Conservation (phyloP, 768 basidiomycete genomes). For the Chiua virens region DNA sequence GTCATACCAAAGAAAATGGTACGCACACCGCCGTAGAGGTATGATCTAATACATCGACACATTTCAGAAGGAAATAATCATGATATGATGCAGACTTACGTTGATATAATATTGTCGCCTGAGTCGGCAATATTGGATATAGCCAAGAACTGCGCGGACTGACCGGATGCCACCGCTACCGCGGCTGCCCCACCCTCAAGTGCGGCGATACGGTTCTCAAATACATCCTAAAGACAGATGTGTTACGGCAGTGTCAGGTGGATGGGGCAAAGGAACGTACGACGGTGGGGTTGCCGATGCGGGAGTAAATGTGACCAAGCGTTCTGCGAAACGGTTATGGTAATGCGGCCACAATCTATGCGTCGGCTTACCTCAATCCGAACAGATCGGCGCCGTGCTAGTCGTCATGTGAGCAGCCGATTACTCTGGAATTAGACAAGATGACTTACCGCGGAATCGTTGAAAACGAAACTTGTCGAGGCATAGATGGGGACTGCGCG, state of each 20-base stretch:
- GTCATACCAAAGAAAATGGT: background rate
- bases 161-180: constrained; percentile 56
- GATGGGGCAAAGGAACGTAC: constrained; percentile 33
- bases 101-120: constrained; percentile 68
- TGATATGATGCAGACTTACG: constrained; percentile 36
- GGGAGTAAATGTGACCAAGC: constrained; percentile 52
- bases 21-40: constrained; percentile 60
- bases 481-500: constrained; percentile 67
- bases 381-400: constrained; percentile 59
- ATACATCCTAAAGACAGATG: constrained; percentile 48
- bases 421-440: background rate
- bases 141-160: constrained; percentile 62
- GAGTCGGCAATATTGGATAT: constrained; percentile 48
- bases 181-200: constrained; percentile 65
- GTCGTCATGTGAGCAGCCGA: constrained; percentile 3
- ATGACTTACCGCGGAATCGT: constrained; percentile 45
- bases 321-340: constrained; percentile 23
- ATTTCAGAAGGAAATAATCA: background rate
- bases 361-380: constrained; percentile 36
- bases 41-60: constrained; percentile 34
- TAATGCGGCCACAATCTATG: background rate
- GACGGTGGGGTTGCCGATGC: constrained; percentile 56
- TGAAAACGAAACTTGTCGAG: constrained; percentile 55
- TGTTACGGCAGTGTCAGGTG: background rate
- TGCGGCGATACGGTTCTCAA: constrained; percentile 63